These are phyloP conservation scores for Hyaloperonospora brassicae DNA, from an alignment of 352 stramenopile genomes.

Conservation along the genomic window DNA sequence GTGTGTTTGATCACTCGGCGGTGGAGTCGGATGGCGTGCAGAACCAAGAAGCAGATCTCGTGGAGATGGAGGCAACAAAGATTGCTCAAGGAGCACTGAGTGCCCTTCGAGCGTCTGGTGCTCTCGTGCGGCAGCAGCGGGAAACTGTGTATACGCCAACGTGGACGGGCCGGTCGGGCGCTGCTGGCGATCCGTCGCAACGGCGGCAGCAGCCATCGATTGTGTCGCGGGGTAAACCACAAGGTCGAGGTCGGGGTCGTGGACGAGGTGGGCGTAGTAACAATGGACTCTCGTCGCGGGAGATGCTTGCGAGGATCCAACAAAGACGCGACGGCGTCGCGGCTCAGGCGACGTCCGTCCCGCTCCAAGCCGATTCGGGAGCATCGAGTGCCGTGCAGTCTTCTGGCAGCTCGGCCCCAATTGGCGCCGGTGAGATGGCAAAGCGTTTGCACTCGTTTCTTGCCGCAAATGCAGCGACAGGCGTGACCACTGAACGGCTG, in stretches of 20 bases:
- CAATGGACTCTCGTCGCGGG: constrained; percentile 36
- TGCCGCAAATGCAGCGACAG: constrained; percentile 25
- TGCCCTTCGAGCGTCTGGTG: constrained; percentile 74
- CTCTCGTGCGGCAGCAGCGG: constrained; percentile 57
- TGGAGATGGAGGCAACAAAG: constrained; percentile 89
- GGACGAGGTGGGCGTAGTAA: constrained; percentile 16
- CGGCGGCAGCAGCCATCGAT: constrained; percentile 17
- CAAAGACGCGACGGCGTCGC: constrained; percentile 23
- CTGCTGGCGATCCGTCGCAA: constrained; percentile 55
- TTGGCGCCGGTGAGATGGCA: constrained; percentile 51
- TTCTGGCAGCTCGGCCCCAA: not conserved
- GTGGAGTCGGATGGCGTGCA: constrained; percentile 84
- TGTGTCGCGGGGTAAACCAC: constrained; percentile 5
- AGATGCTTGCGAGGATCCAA: constrained; percentile 64
- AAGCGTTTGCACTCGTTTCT: constrained; percentile 84
- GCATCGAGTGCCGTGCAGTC: constrained; percentile 4
- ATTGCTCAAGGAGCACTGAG: constrained; percentile 82
- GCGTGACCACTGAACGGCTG: constrained; percentile 85
- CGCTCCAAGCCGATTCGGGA: not conserved
- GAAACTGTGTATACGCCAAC: constrained; percentile 60
- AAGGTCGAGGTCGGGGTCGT: constrained; percentile 11
- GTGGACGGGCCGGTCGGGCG: constrained; percentile 68
- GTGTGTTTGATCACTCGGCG: constrained; percentile 93
- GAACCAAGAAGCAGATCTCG: constrained; percentile 85
- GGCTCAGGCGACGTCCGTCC: constrained; percentile 6